Percentiles rank a stretch among this genome's conserved stretches.
These are phyloP conservation scores for Chloranthus sessilifolius DNA, from an alignment of 164 flowering plant species.

Conservation along the genomic window DNA sequence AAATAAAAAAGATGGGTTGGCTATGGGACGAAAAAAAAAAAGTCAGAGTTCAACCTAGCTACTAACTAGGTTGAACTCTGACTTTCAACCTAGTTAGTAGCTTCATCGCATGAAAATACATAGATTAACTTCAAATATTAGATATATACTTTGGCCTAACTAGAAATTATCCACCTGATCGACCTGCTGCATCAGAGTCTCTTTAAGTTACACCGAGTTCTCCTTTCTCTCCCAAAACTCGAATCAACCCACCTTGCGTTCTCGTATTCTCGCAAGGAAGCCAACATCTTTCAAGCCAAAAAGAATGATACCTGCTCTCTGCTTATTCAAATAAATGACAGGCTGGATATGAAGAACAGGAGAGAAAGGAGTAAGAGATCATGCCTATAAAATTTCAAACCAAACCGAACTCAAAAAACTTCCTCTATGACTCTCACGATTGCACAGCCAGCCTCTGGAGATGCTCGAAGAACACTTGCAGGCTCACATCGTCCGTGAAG, in stretches of 20 bases:
- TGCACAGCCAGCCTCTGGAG: slow-evolving; percentile 94
- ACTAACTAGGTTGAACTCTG: no score
- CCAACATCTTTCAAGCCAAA: slow-evolving; percentile 11
- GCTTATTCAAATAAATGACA: slow-evolving; percentile 8
- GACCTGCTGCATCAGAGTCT: background rate
- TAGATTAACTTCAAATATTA: no score
- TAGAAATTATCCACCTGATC: background rate
- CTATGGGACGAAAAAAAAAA: no score
- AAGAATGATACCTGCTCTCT: slow-evolving; percentile 8
- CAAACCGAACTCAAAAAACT: slow-evolving; percentile 1
- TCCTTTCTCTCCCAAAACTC: slow-evolving; percentile 8
- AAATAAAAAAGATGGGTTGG: no score
- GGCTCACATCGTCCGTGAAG: slow-evolving; percentile 92
- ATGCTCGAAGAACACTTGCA: slow-evolving; percentile 94
- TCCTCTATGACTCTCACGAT: slow-evolving; percentile 32
- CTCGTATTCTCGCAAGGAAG: slow-evolving; percentile 12
- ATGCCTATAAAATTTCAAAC: background rate
- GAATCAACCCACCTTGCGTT: slow-evolving; percentile 5
- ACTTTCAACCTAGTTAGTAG: no score
- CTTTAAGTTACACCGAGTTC: background rate
- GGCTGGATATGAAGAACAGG: background rate
- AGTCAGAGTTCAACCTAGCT: no score
- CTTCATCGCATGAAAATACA: no score
- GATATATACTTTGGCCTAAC: background rate
- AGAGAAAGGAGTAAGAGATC: background rate